Percentiles rank a stretch among this genome's conserved stretches.
phyloP scores from a whole-genome alignment of 2,329 filamentous ascomycete species.

The Biscogniauxia mediterranea region DNA sequence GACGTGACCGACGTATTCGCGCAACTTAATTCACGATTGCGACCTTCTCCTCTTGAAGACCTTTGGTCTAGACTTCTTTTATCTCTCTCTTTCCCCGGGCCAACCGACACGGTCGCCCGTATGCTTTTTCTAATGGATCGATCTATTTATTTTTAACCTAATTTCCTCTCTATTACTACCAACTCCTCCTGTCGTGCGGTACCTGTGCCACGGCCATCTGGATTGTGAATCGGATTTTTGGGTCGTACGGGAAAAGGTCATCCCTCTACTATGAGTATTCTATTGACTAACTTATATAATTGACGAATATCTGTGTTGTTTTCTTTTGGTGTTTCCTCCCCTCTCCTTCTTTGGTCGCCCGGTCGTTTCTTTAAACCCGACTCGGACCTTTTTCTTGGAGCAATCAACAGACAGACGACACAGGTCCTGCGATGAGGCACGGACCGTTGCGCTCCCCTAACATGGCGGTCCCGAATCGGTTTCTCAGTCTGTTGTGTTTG shows the following conservation, averaged over 20 bases:
- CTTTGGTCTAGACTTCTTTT: neutral
- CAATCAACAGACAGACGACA: neutral
- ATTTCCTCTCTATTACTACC: too few relatives aligned
- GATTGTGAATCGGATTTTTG: neutral
- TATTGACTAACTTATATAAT: neutral
- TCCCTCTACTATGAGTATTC: neutral
- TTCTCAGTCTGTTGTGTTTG: conserved; percentile 5
- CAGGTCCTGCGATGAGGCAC: neutral
- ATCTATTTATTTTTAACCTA: neutral
- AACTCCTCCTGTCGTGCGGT: neutral
- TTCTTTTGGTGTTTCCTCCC: neutral
- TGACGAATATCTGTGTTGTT: neutral
- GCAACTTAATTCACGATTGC: neutral
- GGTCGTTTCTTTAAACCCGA: neutral
- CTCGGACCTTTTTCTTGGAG: neutral
- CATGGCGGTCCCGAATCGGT: neutral
- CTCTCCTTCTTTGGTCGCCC: too few relatives aligned
- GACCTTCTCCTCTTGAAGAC: neutral
- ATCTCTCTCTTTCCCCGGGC: neutral
- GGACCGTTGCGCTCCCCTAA: neutral
- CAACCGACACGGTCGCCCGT: neutral
- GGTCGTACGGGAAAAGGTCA: neutral
- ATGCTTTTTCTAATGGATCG: neutral
- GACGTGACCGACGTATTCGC: neutral
- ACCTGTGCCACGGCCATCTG: neutral